These are phyloP conservation scores for Breynia disticha DNA, from an alignment of 441 rosid genomes.

Conservation along the genomic window DNA sequence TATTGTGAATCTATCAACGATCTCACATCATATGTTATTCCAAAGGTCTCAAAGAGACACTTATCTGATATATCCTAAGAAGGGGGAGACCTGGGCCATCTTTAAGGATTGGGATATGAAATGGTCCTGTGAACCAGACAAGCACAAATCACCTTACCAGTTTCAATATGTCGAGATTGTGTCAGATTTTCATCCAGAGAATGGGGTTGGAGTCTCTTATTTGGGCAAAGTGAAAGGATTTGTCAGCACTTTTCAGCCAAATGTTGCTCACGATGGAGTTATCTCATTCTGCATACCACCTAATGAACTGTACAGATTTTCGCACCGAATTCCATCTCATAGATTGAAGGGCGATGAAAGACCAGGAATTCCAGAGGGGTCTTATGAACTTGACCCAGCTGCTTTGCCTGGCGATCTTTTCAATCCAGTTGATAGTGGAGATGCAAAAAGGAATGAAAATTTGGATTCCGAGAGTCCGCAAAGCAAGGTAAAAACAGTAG, in stretches of 20 bases:
- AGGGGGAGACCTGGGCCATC: conserved; percentile 81
- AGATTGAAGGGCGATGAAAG: conserved; percentile 53
- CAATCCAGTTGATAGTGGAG: conserved; percentile 17
- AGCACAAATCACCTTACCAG: conserved; percentile 32
- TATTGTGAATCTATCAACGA: conserved; percentile 35
- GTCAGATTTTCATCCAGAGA: conserved; percentile 29
- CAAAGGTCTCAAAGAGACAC: conserved; percentile 17
- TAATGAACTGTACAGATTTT: conserved; percentile 40
- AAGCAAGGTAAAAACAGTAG: conserved; percentile 15
- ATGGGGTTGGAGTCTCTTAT: conserved; percentile 45
- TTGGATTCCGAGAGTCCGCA: conserved; percentile 15
- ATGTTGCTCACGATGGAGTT: conserved; percentile 18
- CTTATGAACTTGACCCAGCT: conserved; percentile 66
- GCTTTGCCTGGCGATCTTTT: conserved; percentile 31
- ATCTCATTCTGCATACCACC: conserved; percentile 22
- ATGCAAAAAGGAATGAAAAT: conserved; percentile 13
- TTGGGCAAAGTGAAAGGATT: conserved; percentile 68
- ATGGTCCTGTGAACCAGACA: conserved; percentile 36
- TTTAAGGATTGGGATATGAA: conserved; percentile 51
- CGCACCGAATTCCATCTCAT: conserved; percentile 51
- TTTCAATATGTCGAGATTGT: conserved; percentile 73
- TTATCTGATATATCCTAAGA: conserved; percentile 44
- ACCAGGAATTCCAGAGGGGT: conserved; percentile 47
- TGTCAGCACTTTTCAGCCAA: conserved; percentile 37
- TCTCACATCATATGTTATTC: conserved; percentile 46